Conservation (phyloP, 2,329 filamentous ascomycete genomes). For the Penicillium sp. region DNA sequence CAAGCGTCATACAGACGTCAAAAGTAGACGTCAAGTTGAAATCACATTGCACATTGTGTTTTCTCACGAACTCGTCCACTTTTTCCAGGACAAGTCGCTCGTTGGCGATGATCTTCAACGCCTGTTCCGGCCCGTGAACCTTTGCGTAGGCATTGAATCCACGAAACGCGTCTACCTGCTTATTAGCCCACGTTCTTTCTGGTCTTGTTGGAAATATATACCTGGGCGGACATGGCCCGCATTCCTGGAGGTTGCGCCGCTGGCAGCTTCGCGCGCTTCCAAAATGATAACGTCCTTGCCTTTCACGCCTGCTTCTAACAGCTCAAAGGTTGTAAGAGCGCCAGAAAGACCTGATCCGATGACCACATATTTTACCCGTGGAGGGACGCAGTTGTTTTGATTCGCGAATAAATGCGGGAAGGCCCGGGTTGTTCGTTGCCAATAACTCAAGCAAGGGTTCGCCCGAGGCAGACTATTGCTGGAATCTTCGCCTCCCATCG, state of each 20-base stretch:
- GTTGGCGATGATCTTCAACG: conserved; percentile 48
- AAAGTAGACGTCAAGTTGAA: conserved; percentile 50
- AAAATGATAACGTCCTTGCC: conserved; percentile 20
- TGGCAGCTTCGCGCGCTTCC: conserved; percentile 24
- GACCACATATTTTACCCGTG: conserved; percentile 14
- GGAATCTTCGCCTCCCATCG: conserved; percentile 3
- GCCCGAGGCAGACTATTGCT: conserved; percentile 24
- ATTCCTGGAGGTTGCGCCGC: conserved; percentile 25
- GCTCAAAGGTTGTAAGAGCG: conserved; percentile 17
- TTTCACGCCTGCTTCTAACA: conserved; percentile 16
- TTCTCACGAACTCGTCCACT: conserved; percentile 44
- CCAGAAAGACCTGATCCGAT: conserved; percentile 24
- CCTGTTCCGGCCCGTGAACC: conserved; percentile 46
- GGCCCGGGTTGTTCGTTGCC: conserved; percentile 25
- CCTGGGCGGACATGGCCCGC: conserved; percentile 26
- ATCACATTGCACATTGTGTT: conserved; percentile 46
- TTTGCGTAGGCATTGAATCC: conserved; percentile 47
- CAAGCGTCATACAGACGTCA: conserved; percentile 50
- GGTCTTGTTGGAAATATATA: neutral
- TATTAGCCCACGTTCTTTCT: neutral
- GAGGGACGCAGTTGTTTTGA: conserved; percentile 1
- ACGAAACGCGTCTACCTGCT: conserved; percentile 44
- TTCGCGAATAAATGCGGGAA: conserved; percentile 18
- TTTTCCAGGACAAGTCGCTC: conserved; percentile 44
- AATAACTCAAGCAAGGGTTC: conserved; percentile 37